These are phyloP conservation scores for Tinospora cordifolia DNA, from an alignment of 164 flowering plant genomes.

Conservation along the genomic window DNA sequence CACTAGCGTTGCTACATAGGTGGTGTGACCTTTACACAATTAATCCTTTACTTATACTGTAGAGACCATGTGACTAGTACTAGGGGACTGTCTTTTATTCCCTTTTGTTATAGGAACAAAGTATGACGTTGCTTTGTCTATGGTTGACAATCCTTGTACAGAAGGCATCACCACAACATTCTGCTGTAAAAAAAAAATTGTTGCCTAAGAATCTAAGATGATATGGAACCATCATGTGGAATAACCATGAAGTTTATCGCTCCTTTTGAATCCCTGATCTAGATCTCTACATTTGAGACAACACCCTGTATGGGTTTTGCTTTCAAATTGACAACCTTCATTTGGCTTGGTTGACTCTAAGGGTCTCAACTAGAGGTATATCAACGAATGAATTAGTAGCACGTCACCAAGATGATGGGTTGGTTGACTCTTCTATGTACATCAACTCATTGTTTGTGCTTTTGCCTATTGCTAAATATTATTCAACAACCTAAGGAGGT, in stretches of 20 bases:
- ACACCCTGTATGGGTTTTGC: not conserved
- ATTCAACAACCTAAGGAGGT: not conserved
- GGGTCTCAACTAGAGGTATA: no score
- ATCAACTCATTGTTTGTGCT: no score
- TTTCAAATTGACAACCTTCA: not conserved
- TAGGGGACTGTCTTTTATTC: not conserved
- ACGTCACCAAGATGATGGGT: no score
- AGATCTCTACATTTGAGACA: not conserved
- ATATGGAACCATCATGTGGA: constrained; percentile 12
- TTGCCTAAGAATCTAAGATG: no score
- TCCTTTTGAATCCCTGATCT: constrained; percentile 3
- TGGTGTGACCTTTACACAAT: not conserved
- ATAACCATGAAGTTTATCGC: not conserved
- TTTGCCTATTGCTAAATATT: not conserved
- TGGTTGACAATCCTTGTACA: constrained; percentile 1
- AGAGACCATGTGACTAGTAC: constrained; percentile 1
- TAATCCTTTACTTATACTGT: not conserved
- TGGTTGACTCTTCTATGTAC: no score
- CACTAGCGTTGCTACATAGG: constrained; percentile 1
- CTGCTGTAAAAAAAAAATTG: not conserved
- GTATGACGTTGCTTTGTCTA: not conserved
- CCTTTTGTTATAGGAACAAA: not conserved
- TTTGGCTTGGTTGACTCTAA: no score
- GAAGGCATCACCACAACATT: constrained; percentile 5
- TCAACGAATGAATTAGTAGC: no score